Base-by-base conservation (phyloP, 139 green algal species). In the Chlorella sp. region DNA sequence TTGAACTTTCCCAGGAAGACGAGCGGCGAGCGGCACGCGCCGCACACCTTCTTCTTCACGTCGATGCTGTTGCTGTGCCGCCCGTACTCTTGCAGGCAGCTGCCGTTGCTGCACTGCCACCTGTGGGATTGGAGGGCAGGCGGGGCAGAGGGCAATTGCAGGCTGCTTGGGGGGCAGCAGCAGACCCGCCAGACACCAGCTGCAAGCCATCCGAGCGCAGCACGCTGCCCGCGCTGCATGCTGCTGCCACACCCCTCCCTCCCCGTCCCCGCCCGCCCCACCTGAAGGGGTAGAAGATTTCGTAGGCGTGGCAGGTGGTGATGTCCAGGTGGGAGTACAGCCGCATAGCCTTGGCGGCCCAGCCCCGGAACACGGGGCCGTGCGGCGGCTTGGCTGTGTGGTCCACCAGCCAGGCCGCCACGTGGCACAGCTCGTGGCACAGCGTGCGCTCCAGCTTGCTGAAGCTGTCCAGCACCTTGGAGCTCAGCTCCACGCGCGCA, bases 341-440 rank as follows among this genome's bases (percentile, higher is more conserved):
- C 60, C 11, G 34, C 84, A 87, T 87, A 17, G 89, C 88, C 0
- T 30, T 14, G 46, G 60, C 79, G 0, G 91, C 92, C 89, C 89
- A 95, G 26, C 24, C n/a, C 60, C 90, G 88, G 75, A 94, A 95
- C 11, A 87, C 81, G 0, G 76, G 46, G n/a, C 92, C 92, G 67
- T 95, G 92, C 4, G 92, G 91, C 41, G 92, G 92, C 79, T 93
- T 93, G 72, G 88, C 88, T 0, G 60, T 76, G 84, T 92, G 85
- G 73, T 94, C 83, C 43, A 94, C 13, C 40, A 94, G 60, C 91
- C 91, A 95, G 48, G 90, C 85, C 43, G 89, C 92, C 28, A 89
- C 90, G 75, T 95, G 92, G 82, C 92, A 95, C 83, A 95, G 74
- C 86, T 95, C 92, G 81, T 95, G 92, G n/a, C 82, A 84, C 44